phyloP scores from a whole-genome alignment of 2,329 filamentous ascomycete species.

The Biscogniauxia sp. region DNA sequence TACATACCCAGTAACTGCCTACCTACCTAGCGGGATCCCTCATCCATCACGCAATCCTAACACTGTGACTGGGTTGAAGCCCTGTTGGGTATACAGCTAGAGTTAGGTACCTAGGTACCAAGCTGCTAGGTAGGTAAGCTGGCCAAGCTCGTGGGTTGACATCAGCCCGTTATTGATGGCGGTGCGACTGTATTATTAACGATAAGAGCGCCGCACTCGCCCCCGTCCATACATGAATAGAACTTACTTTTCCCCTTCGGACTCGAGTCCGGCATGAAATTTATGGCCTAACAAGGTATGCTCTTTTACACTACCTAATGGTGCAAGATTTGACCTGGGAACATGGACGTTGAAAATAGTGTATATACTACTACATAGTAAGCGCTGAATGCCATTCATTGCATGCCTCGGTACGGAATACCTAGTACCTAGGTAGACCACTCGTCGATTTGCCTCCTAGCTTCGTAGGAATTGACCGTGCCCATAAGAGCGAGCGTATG shows the following conservation, averaged over 20 bases:
- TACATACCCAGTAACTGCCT: no score
- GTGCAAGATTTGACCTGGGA: background rate
- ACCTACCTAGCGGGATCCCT: constrained; percentile 9
- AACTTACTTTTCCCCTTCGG: no score
- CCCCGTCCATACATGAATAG: no score
- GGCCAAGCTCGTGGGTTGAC: background rate
- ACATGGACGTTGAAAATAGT: background rate
- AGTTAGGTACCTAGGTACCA: no score
- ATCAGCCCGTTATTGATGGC: background rate
- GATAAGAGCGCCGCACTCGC: no score
- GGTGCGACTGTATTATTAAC: background rate
- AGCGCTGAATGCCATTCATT: background rate
- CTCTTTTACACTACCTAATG: background rate
- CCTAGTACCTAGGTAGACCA: no score
- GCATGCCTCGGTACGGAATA: no score
- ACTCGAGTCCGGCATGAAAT: background rate
- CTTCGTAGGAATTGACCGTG: background rate
- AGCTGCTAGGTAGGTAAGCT: no score
- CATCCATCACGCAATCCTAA: constrained; percentile 11
- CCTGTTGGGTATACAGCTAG: background rate
- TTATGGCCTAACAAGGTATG: background rate
- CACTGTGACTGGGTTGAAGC: constrained; percentile 12
- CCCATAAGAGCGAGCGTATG: background rate
- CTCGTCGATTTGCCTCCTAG: background rate
- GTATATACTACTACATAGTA: background rate